Percentiles rank a stretch among this genome's conserved stretches.
Evolutionary conservation across 306 rosid species (phyloP).

Genomic region (Crataegus laevigata): DNA sequence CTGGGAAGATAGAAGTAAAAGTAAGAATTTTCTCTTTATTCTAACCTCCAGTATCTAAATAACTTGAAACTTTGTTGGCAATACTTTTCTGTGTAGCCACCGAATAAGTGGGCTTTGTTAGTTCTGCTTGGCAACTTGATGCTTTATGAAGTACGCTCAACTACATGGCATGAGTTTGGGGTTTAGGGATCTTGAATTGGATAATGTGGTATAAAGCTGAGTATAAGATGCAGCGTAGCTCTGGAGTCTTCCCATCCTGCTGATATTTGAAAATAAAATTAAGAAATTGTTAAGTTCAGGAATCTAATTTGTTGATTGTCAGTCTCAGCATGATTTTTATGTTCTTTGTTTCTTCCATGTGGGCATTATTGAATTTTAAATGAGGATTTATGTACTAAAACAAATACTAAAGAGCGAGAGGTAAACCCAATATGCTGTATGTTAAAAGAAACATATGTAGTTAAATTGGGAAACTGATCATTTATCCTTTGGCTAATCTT

Average conservation of each 20-base stretch:
- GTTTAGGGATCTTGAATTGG: background rate
- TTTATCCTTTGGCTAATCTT: background rate
- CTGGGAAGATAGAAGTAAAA: conserved; percentile 60
- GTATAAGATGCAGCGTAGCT: background rate
- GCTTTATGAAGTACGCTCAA: background rate
- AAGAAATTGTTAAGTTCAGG: background rate
- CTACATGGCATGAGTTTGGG: background rate
- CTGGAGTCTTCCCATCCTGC: background rate
- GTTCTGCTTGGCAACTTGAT: background rate
- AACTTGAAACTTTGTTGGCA: background rate
- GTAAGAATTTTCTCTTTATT: conserved; percentile 36
- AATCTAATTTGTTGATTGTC: background rate
- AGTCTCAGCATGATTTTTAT: background rate
- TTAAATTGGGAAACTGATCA: background rate
- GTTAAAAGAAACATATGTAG: background rate
- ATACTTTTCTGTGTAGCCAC: background rate
- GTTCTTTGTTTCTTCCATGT: background rate
- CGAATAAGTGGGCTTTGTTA: background rate
- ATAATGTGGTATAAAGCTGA: background rate
- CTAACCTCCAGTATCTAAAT: background rate
- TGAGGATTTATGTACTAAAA: background rate
- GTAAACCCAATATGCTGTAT: background rate
- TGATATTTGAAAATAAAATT: background rate
- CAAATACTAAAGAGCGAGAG: background rate
- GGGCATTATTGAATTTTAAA: background rate